Evolutionary conservation across 176 grass and related monocot species (phyloP).

Genomic region (Bothriochloa decipiens): DNA sequence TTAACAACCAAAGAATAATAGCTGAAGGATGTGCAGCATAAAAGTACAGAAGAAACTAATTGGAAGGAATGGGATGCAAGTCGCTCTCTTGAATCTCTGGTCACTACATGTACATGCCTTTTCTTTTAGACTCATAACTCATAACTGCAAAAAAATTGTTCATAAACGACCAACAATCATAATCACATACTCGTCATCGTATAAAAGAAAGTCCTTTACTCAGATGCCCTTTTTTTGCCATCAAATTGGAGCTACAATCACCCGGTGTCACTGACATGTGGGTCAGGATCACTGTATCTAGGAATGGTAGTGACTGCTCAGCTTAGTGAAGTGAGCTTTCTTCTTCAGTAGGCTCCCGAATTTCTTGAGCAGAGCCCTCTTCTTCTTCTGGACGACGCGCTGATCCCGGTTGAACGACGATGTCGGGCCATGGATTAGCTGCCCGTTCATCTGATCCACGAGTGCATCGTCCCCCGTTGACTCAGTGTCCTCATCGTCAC

Average conservation of each 20-base stretch:
- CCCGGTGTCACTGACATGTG: not conserved
- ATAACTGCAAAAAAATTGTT: not conserved
- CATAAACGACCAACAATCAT: not conserved
- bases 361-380: constrained; percentile 84
- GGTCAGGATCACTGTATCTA: not conserved
- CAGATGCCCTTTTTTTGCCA: not conserved
- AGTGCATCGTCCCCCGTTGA: constrained; percentile 47
- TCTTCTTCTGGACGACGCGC: constrained; percentile 70
- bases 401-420: constrained; percentile 60
- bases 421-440: constrained; percentile 41
- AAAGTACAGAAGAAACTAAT: not conserved
- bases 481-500: constrained; percentile 50
- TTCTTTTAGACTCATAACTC: constrained; percentile 11
- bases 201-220: not conserved
- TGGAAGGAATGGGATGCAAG: not conserved
- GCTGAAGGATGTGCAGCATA: not conserved
- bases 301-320: constrained; percentile 46
- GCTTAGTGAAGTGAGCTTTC: constrained; percentile 75
- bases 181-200: not conserved
- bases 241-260: not conserved
- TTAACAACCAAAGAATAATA: not conserved
- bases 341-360: constrained; percentile 93
- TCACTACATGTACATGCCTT: not conserved
- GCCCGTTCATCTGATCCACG: constrained; percentile 55
- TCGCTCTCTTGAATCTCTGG: not conserved